Conservation (phyloP, 345 rosid species). For the Citrus sp. region DNA sequence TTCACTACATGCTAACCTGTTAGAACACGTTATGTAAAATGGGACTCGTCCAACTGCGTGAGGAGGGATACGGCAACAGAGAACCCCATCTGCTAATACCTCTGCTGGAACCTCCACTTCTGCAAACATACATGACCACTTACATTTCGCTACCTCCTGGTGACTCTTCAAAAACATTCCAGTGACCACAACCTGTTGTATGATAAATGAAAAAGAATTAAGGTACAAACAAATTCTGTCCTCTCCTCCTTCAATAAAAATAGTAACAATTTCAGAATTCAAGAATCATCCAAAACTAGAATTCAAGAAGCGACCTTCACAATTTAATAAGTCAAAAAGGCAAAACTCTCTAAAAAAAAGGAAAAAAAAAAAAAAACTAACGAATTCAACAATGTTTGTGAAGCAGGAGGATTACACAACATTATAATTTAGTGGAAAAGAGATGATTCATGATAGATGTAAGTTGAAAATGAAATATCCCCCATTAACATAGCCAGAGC, state of each 20-base stretch:
- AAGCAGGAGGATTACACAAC: not conserved
- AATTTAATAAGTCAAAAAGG: not conserved
- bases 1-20: slow-evolving; percentile 92
- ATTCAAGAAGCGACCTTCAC: not conserved
- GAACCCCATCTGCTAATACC: slow-evolving; percentile 69
- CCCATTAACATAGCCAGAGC: not conserved
- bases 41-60: slow-evolving; percentile 74
- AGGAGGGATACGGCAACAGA: slow-evolving; percentile 68
- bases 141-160: slow-evolving; percentile 51
- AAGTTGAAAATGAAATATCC: not conserved
- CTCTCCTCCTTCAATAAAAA: not conserved
- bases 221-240: not conserved
- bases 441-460: not conserved
- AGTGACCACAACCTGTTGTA: slow-evolving; percentile 57
- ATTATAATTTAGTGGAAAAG: not conserved
- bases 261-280: not conserved
- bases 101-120: slow-evolving; percentile 91
- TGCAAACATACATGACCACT: slow-evolving; percentile 98
- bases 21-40: slow-evolving; percentile 85
- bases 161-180: slow-evolving; percentile 66
- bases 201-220: slow-evolving; percentile 7
- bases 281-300: not conserved
- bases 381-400: not conserved
- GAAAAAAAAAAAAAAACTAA: not conserved
- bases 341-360: too few relatives aligned